Evolutionary conservation across 1,139 yeast genomes (phyloP).

Genomic region (Scheffersomyces illinoinensis): DNA sequence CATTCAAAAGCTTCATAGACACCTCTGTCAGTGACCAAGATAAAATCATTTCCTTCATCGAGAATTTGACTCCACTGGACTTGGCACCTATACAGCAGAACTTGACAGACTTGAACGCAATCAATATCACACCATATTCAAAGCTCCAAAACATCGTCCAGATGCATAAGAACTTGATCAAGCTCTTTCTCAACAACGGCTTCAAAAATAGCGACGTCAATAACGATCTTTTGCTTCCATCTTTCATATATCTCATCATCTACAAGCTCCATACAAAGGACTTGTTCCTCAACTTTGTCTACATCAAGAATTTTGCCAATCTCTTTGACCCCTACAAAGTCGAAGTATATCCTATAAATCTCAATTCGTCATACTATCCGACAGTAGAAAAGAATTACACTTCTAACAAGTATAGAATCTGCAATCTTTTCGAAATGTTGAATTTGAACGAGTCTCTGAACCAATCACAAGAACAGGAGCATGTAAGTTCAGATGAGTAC

Average conservation of each 20-base stretch:
- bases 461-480: conserved; percentile 2
- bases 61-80: conserved; percentile 13
- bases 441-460: conserved; percentile 24
- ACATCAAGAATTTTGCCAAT: conserved; percentile 38
- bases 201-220: conserved; percentile 24
- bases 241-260: conserved; percentile 38
- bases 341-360: conserved; percentile 17
- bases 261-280: conserved; percentile 24
- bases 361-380: conserved; percentile 21
- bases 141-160: conserved; percentile 31
- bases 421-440: conserved; percentile 32
- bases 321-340: conserved; percentile 34
- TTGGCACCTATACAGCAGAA: conserved; percentile 9
- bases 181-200: conserved; percentile 18
- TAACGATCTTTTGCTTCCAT: conserved; percentile 43
- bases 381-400: conserved; percentile 12
- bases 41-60: conserved; percentile 19
- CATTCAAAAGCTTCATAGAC: conserved; percentile 30
- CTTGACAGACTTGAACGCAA: conserved; percentile 16
- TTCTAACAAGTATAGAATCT: conserved; percentile 12
- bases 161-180: conserved; percentile 34
- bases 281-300: conserved; percentile 38
- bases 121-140: conserved; percentile 32
- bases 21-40: conserved; percentile 3
- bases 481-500: conserved; percentile 9